Evolutionary conservation across 805 yeast genomes (phyloP), one percentile per base, ranked within the genome.

Genomic region (Ogataea corticis): DNA sequence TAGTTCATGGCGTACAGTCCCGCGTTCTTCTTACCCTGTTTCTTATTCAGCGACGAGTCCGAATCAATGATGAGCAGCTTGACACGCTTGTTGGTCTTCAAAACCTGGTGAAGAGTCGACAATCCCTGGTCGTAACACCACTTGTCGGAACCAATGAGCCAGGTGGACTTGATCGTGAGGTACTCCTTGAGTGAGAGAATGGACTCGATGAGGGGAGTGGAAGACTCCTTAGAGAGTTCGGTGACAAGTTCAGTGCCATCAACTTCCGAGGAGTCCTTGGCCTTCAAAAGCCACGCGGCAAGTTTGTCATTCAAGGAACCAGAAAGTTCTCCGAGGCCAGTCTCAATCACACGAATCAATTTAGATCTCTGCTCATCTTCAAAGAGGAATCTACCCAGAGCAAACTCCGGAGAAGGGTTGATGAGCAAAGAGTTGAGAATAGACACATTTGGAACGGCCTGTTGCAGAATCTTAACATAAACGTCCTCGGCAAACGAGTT

Each of bases 1-100:
- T 84, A 88, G 67, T 88, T 87, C 96, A 92, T 87, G 37, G 97
- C 97, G 63, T 89, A 92, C 37, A 92, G 72, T 44, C 97, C 98
- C 52, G 91, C 82, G 63, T 92, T 96, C 68, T 92, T 89, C 73
- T 90, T 89, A 65, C 94, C 82, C 51, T 79, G 71, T 53, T 75
- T 68, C 38, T 59, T 57, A 25, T 66, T 59, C 31, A 71, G 68
- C 48, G 75, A 75, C 11, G 96, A 92, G 61, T 88, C 91, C 13
- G 91, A 85, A 63, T 92, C 97, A 58, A 92, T 83, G 48, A 92
- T 74, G 59, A 92, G 77, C 77, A 92, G 77, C 64, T 92, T 92
- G 55, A 92, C 69, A 62, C 89, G 87, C 62, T 81, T 76, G 49
- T 49, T 50, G 0, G 91, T 82, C 21, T 90, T 69, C 36, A 92